phyloP scores from a whole-genome alignment of 2,329 filamentous ascomycete species.

The Aspergillus udagawae region DNA sequence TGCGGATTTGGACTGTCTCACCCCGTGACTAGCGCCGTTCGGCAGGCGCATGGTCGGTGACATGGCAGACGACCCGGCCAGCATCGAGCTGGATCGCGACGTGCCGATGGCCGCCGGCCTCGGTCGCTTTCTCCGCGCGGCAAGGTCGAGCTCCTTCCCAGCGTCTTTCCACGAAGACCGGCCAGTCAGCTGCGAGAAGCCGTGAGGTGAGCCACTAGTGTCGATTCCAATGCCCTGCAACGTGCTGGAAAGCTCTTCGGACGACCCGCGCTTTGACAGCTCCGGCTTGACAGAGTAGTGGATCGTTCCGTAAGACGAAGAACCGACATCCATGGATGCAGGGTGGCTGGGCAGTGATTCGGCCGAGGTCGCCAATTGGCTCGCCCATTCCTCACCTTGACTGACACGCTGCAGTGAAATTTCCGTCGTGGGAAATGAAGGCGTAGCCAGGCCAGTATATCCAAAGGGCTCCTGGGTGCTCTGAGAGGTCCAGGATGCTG shows the following conservation, averaged over 20 bases:
- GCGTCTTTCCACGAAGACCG: slow-evolving; percentile 31
- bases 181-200: slow-evolving; percentile 24
- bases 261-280: slow-evolving; percentile 29
- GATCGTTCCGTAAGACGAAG: slow-evolving; percentile 27
- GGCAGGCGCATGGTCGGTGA: slow-evolving; percentile 38
- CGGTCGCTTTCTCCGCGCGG: slow-evolving; percentile 44
- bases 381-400: slow-evolving; percentile 25
- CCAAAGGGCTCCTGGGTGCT: slow-evolving; percentile 21
- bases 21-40: slow-evolving; percentile 31
- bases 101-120: slow-evolving; percentile 46
- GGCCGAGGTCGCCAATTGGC: slow-evolving; percentile 15
- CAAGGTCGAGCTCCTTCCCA: slow-evolving; percentile 43
- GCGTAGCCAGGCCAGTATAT: slow-evolving; percentile 18
- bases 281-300: slow-evolving; percentile 33
- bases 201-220: slow-evolving; percentile 18
- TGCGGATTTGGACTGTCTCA: slow-evolving; percentile 45
- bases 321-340: slow-evolving; percentile 20
- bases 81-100: slow-evolving; percentile 34
- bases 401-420: slow-evolving; percentile 13
- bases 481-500: slow-evolving; percentile 26
- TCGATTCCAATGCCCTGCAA: slow-evolving; percentile 36
- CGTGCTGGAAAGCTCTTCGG: slow-evolving; percentile 31
- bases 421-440: slow-evolving; percentile 18
- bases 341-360: slow-evolving; percentile 17
- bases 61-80: slow-evolving; percentile 37